A percentile compares a stretch with the other conserved stretches of the same genome.
These are phyloP conservation scores for Ceratocystis diversiconidia DNA, from an alignment of 2,329 filamentous ascomycete species.

Conservation along the genomic window DNA sequence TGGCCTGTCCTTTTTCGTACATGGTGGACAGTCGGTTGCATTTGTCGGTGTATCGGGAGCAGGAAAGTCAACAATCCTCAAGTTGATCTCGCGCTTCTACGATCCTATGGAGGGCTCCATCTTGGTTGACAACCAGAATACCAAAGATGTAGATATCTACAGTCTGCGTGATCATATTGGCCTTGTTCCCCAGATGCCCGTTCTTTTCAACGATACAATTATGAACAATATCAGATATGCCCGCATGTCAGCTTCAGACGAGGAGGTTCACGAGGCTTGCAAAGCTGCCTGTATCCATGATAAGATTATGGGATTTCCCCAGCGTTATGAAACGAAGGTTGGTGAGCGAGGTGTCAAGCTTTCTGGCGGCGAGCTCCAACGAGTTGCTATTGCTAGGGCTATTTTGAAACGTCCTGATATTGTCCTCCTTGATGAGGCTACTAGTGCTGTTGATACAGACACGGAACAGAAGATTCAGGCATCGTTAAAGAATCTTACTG, in stretches of 20 bases:
- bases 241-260: constrained; percentile 38
- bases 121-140: constrained; percentile 41
- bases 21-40: constrained; percentile 40
- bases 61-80: constrained; percentile 44
- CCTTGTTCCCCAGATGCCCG: constrained; percentile 41
- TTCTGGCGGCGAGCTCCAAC: constrained; percentile 52
- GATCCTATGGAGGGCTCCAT: constrained; percentile 40
- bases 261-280: constrained; percentile 41
- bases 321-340: constrained; percentile 39
- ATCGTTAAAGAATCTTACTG: constrained; percentile 43
- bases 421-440: constrained; percentile 65
- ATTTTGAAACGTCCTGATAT: constrained; percentile 62
- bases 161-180: constrained; percentile 41
- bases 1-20: constrained; percentile 36
- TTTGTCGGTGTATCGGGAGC: constrained; percentile 48
- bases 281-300: constrained; percentile 44
- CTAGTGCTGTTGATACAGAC: constrained; percentile 59
- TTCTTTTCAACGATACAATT: constrained; percentile 44
- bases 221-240: constrained; percentile 47
- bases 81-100: constrained; percentile 46
- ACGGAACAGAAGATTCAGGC: constrained; percentile 54
- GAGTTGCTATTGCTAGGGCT: constrained; percentile 55
- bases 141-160: constrained; percentile 38
- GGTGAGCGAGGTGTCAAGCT: constrained; percentile 43
- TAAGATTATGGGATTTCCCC: constrained; percentile 39